Conservation (phyloP, 331 rosid species). For the Dryas integrifolia region DNA sequence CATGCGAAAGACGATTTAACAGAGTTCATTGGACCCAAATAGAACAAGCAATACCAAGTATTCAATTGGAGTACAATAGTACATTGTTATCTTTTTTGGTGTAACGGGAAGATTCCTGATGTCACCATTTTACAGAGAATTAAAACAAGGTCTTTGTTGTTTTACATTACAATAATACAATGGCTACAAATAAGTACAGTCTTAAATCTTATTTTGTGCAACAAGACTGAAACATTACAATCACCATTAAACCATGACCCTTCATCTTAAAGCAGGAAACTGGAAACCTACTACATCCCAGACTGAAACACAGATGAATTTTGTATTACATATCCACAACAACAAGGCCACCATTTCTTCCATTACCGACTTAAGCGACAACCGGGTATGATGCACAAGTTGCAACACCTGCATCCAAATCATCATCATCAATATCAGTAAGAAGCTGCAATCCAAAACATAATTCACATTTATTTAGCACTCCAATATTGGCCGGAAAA, state of each 20-base stretch:
- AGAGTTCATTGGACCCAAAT: neutral
- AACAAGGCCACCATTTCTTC: slow-evolving; percentile 15
- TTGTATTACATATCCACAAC: slow-evolving; percentile 18
- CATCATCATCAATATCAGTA: neutral
- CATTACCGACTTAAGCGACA: slow-evolving; percentile 42
- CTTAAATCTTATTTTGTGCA: slow-evolving; percentile 43
- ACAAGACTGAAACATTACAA: slow-evolving; percentile 10
- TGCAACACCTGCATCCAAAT: slow-evolving; percentile 63
- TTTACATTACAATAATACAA: slow-evolving; percentile 6
- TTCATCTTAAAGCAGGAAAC: slow-evolving; percentile 12
- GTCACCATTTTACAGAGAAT: neutral
- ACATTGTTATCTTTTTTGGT: slow-evolving; percentile 1
- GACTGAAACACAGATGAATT: slow-evolving; percentile 7
- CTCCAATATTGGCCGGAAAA: slow-evolving; percentile 14
- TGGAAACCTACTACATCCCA: slow-evolving; percentile 5
- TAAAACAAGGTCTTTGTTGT: neutral
- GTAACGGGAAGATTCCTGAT: neutral
- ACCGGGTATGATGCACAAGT: slow-evolving; percentile 95
- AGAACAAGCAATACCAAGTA: neutral
- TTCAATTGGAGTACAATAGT: neutral
- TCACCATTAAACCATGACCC: slow-evolving; percentile 6
- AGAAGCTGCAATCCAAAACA: neutral
- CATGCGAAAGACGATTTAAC: too few species aligned
- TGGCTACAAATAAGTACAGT: neutral
- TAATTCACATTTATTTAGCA: neutral